Percentiles rank a stretch among this genome's conserved stretches.
These are phyloP conservation scores for Cadophora sp. DNA, from an alignment of 2,329 filamentous ascomycete species.

Conservation along the genomic window DNA sequence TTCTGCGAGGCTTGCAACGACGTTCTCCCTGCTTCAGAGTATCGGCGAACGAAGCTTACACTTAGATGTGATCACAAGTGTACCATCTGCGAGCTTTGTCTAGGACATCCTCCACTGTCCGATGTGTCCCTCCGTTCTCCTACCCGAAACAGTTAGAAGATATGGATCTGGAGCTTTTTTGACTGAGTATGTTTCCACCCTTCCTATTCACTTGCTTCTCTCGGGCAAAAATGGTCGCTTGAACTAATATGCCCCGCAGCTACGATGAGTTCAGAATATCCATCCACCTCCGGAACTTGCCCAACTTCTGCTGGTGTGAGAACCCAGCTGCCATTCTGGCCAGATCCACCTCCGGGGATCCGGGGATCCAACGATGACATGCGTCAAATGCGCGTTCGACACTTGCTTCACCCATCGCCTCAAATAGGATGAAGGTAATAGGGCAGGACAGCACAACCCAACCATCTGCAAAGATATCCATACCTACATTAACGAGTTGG, in stretches of 20 bases:
- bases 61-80: not conserved
- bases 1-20: not conserved
- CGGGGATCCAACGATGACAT: not conserved
- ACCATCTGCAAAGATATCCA: not conserved
- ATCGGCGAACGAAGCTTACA: not conserved
- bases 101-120: not conserved
- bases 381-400: not conserved
- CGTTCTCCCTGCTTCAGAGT: not conserved
- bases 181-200: not conserved
- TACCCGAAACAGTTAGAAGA: not conserved
- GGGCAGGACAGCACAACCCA: not conserved
- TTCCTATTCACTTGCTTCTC: no score
- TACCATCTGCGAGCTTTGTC: not conserved
- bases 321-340: not conserved
- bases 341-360: not conserved
- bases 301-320: constrained; percentile 13
- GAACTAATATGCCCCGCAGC: not conserved
- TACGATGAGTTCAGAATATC: not conserved
- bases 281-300: not conserved
- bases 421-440: not conserved
- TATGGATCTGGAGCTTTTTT: not conserved
- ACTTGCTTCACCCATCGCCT: constrained; percentile 8
- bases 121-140: not conserved
- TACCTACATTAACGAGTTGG: not conserved
- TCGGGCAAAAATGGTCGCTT: not conserved